These are phyloP conservation scores for Cydonia oblonga DNA, from an alignment of 331 rosid species.

Conservation along the genomic window DNA sequence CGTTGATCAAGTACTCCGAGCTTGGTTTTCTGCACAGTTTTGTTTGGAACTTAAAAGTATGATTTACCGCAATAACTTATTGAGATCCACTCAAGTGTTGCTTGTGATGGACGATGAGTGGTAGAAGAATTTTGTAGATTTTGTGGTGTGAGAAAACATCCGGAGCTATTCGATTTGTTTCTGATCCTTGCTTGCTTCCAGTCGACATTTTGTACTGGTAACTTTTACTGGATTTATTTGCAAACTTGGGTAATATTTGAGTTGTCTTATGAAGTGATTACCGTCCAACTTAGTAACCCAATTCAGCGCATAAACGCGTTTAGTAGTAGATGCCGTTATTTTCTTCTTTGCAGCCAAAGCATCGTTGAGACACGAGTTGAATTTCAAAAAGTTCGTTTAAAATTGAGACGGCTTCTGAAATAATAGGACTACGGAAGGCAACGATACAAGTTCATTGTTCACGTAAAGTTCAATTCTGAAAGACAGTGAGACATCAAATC, in stretches of 20 bases:
- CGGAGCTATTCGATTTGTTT: not conserved
- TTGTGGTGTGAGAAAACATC: not conserved
- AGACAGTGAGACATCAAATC: too few relatives aligned
- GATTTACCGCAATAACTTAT: constrained; percentile 22
- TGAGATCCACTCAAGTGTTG: constrained; percentile 12
- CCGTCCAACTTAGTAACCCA: not conserved
- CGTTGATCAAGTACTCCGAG: constrained; percentile 33
- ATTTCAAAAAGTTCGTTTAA: too few relatives aligned
- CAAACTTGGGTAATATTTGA: not conserved
- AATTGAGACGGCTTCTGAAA: too few relatives aligned
- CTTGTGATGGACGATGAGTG: not conserved
- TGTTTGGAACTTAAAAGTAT: constrained; percentile 20
- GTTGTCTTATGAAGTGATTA: not conserved
- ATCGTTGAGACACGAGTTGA: too few relatives aligned
- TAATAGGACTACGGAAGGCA: too few relatives aligned
- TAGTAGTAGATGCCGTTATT: too few relatives aligned
- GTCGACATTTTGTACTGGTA: not conserved
- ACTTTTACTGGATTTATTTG: not conserved
- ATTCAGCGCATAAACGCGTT: too few relatives aligned
- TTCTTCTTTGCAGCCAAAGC: too few relatives aligned
- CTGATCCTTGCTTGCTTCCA: not conserved
- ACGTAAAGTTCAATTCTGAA: too few relatives aligned
- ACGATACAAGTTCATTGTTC: too few relatives aligned
- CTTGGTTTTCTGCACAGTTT: constrained; percentile 7
- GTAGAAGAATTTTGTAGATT: not conserved